Conservation (phyloP, 2,329 filamentous ascomycete species). For the Arthrobotrys entomopaga region DNA sequence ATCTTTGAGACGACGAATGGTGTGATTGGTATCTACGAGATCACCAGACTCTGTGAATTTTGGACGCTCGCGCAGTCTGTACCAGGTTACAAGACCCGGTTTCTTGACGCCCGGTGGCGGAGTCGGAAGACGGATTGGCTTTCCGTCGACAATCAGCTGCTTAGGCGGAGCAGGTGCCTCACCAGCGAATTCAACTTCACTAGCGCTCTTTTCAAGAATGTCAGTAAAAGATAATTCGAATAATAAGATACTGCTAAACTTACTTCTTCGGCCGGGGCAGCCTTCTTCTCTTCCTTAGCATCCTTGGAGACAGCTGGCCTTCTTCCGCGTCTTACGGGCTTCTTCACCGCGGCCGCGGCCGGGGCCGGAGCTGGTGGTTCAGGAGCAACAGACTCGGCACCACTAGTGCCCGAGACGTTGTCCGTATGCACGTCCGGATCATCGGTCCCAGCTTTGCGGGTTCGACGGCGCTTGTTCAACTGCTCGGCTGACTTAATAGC, state of each 20-base stretch:
- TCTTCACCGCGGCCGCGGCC: slow-evolving; percentile 27
- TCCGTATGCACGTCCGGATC: slow-evolving; percentile 24
- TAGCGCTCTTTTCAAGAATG: slow-evolving; percentile 25
- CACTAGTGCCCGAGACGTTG: slow-evolving; percentile 46
- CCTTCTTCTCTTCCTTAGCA: slow-evolving; percentile 25
- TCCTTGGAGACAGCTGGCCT: slow-evolving; percentile 8
- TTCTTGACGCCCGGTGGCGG: slow-evolving; percentile 39
- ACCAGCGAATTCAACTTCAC: slow-evolving; percentile 28
- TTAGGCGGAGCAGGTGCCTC: slow-evolving; percentile 5
- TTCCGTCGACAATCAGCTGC: slow-evolving; percentile 34
- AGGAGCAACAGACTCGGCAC: slow-evolving; percentile 37
- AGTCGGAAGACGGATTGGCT: slow-evolving; percentile 32
- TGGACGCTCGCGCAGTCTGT: slow-evolving; percentile 32
- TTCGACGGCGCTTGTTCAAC: slow-evolving; percentile 40
- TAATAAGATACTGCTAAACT: not conserved
- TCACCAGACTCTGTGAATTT: slow-evolving; percentile 41
- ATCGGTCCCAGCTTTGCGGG: slow-evolving; percentile 38
- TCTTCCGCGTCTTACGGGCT: slow-evolving; percentile 35
- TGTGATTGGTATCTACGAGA: slow-evolving; percentile 29
- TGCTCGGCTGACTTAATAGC: slow-evolving; percentile 54
- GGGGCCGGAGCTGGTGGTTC: slow-evolving; percentile 18
- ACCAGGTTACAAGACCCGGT: slow-evolving; percentile 46
- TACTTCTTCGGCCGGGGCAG: slow-evolving; percentile 20
- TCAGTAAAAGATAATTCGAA: slow-evolving; percentile 5
- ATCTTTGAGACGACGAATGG: slow-evolving; percentile 46